Percentiles rank a stretch among this genome's conserved stretches.
Evolutionary conservation across 306 rosid genomes (phyloP).

Genomic region (Sindora glabra): DNA sequence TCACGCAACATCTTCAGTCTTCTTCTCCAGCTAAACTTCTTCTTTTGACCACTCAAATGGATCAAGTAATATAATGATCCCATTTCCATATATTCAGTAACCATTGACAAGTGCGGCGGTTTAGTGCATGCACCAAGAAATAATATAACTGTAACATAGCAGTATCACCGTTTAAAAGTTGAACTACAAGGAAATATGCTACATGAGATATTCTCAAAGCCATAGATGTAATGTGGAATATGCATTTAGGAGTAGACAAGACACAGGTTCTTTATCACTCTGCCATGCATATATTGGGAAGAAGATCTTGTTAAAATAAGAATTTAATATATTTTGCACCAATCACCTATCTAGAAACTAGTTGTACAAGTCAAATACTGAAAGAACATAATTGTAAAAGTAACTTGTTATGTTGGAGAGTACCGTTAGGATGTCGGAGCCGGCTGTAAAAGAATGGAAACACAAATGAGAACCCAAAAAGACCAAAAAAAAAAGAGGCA

Average conservation of each 20-base stretch:
- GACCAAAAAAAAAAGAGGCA: no score
- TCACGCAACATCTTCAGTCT: constrained; percentile 86
- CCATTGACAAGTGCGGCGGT: constrained; percentile 97
- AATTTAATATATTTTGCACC: not conserved
- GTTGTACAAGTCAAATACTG: constrained; percentile 8
- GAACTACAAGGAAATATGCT: constrained; percentile 10
- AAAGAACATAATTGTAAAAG: constrained; percentile 12
- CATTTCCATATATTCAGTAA: constrained; percentile 96
- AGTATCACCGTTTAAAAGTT: constrained; percentile 15
- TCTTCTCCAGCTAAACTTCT: constrained; percentile 87
- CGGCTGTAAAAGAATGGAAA: constrained; percentile 70
- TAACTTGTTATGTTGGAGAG: constrained; percentile 15
- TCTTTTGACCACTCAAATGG: constrained; percentile 88
- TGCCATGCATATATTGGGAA: not conserved
- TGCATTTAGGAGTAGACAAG: not conserved
- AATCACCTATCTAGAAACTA: not conserved
- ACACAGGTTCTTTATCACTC: not conserved
- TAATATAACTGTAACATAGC: constrained; percentile 76
- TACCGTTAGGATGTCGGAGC: constrained; percentile 99
- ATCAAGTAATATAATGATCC: constrained; percentile 91
- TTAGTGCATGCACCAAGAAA: constrained; percentile 98
- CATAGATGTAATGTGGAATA: not conserved
- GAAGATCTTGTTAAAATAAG: not conserved
- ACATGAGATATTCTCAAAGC: constrained; percentile 4
- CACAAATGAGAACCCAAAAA: no score